A percentile compares a stretch with the other conserved stretches of the same genome.
phyloP scores from a whole-genome alignment of 2,329 filamentous ascomycete species.

The Teratosphaeria nubilosa region DNA sequence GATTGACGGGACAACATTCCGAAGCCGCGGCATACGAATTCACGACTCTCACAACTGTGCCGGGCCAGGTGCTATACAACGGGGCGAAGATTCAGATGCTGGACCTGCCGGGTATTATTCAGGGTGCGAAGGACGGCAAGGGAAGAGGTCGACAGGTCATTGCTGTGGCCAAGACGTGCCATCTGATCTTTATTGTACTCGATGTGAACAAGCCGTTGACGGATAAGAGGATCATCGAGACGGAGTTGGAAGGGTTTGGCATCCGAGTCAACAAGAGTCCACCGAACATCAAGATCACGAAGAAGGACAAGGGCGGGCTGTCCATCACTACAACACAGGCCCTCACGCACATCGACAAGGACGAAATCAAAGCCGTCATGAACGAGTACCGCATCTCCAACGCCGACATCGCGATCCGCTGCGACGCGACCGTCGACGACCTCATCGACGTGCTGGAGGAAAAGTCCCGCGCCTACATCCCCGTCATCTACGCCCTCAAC shows the following conservation, averaged over 20 bases:
- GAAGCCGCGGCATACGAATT: conserved; percentile 98
- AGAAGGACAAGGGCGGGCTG: conserved; percentile 97
- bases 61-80: conserved; percentile 92
- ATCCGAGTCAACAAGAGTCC: conserved; percentile 96
- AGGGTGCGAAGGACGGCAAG: conserved; percentile 96
- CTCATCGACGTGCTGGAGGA: conserved; percentile 93
- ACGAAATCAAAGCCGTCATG: conserved; percentile 98
- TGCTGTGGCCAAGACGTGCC: conserved; percentile 95
- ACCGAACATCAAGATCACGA: conserved; percentile 97
- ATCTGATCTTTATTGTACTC: conserved; percentile 96
- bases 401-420: conserved; percentile 93
- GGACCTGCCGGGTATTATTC: conserved; percentile 95
- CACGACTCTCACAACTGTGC: conserved; percentile 93
- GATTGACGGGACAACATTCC: conserved; percentile 88
- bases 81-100: conserved; percentile 97
- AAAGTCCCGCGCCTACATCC: conserved; percentile 90
- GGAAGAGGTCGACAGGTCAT: conserved; percentile 97
- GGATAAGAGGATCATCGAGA: conserved; percentile 92
- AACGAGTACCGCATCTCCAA: conserved; percentile 93
- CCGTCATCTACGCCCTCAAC: conserved; percentile 97
- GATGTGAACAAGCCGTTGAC: conserved; percentile 98
- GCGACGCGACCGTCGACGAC: conserved; percentile 94
- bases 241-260: conserved; percentile 90
- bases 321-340: conserved; percentile 93
- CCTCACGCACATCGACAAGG: conserved; percentile 81